These are phyloP conservation scores for Quercus lobata DNA, from an alignment of 331 rosid genomes.

Conservation along the genomic window DNA sequence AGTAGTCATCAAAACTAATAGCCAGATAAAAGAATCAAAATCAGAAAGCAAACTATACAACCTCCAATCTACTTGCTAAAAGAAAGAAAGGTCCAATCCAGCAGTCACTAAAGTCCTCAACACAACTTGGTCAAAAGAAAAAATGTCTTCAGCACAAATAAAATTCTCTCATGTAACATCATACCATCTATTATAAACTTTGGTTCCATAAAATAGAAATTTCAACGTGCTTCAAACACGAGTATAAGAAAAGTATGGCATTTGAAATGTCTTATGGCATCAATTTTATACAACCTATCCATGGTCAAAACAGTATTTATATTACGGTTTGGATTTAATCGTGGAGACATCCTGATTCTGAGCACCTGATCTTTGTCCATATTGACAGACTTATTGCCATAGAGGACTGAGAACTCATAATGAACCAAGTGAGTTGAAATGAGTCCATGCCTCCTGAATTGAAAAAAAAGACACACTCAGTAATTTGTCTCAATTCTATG, in stretches of 20 bases:
- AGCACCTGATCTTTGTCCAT: background rate
- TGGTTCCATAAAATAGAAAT: background rate
- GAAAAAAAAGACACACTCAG: background rate
- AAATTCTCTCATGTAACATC: background rate
- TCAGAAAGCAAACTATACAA: no score
- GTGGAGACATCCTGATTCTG: background rate
- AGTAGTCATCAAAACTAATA: no score
- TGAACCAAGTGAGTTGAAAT: constrained; percentile 55
- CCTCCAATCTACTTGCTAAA: no score
- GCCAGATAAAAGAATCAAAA: no score
- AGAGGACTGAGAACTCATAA: constrained; percentile 22
- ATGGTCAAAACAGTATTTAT: background rate
- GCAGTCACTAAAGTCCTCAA: no score
- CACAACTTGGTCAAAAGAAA: background rate
- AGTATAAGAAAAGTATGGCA: background rate
- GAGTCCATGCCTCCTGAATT: constrained; percentile 84
- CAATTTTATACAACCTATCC: background rate
- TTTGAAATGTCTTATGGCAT: background rate
- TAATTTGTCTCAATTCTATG: background rate
- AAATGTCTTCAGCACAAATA: background rate
- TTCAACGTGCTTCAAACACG: background rate
- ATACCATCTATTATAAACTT: background rate
- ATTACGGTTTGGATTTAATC: background rate
- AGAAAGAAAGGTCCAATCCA: no score
- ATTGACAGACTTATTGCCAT: background rate